Percentiles rank a stretch among this genome's conserved stretches.
Evolutionary conservation across 1,139 yeast genomes (phyloP).

Genomic region (Candida frijolesensis): DNA sequence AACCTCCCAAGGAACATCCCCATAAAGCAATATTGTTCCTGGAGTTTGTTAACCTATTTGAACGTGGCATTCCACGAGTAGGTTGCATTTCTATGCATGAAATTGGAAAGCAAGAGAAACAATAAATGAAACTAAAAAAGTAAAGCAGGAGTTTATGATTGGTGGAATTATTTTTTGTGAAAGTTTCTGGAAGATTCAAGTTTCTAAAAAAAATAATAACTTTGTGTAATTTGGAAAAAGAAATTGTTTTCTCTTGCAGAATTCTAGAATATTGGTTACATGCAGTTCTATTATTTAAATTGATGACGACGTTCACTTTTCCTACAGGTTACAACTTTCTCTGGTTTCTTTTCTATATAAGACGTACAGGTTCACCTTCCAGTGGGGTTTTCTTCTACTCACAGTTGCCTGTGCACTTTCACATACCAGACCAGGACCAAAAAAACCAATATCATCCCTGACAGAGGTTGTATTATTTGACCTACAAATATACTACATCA

Average conservation of each 20-base stretch:
- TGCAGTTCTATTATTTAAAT: not conserved
- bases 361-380: too few species aligned
- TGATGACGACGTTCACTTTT: not conserved
- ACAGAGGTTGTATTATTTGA: too few species aligned
- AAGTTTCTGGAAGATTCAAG: not conserved
- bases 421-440: not conserved
- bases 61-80: too few species aligned
- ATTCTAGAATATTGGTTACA: constrained; percentile 7
- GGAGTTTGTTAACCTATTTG: too few species aligned
- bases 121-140: too few species aligned
- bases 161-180: not conserved
- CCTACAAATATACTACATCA: too few species aligned
- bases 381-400: too few species aligned
- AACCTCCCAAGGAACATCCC: too few species aligned
- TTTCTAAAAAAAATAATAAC: not conserved
- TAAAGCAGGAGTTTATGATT: not conserved
- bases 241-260: constrained; percentile 8
- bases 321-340: not conserved
- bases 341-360: not conserved
- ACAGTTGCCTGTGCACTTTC: not conserved
- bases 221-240: constrained; percentile 3
- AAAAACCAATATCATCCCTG: too few species aligned
- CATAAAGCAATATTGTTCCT: too few species aligned
- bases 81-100: too few species aligned
- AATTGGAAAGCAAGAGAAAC: too few species aligned